A percentile compares a stretch with the other conserved stretches of the same genome.
phyloP scores from a whole-genome alignment of 495 filamentous ascomycete species.

The Xylaria nigripes region DNA sequence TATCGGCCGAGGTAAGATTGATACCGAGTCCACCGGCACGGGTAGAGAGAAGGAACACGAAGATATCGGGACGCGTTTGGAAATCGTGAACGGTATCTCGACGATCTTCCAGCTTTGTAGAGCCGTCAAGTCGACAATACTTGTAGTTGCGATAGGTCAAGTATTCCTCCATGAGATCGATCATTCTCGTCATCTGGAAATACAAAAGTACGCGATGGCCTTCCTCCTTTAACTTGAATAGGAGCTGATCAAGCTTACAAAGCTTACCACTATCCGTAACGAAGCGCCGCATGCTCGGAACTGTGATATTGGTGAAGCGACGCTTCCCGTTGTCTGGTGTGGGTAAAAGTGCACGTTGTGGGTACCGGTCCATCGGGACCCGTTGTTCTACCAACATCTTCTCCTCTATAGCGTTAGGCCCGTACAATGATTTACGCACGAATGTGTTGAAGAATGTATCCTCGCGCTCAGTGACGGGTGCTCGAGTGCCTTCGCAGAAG shows the following conservation, averaged over 20 bases:
- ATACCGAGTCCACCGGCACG: constrained; percentile 97
- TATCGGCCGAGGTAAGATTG: constrained; percentile 85
- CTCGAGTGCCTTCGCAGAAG: constrained; percentile 57
- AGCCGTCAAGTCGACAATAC: constrained; percentile 92
- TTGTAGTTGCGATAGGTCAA: constrained; percentile 98
- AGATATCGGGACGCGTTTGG: constrained; percentile 85
- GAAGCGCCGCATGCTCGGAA: constrained; percentile 97
- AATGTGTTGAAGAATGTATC: constrained; percentile 68
- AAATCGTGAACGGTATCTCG: constrained; percentile 96
- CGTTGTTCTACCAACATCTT: constrained; percentile 62
- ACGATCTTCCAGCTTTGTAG: constrained; percentile 95
- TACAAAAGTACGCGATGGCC: constrained; percentile 96
- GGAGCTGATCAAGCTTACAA: constrained; percentile 78
- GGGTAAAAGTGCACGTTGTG: constrained; percentile 59
- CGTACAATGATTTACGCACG: constrained; percentile 67
- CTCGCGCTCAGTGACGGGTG: constrained; percentile 57
- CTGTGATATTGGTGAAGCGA: constrained; percentile 80
- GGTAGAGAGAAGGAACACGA: constrained; percentile 92
- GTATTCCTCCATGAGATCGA: constrained; percentile 98
- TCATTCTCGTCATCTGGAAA: constrained; percentile 99
- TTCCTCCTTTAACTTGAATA: constrained; percentile 80
- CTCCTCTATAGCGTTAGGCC: constrained; percentile 58
- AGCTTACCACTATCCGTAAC: constrained; percentile 97
- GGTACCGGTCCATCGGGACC: constrained; percentile 55
- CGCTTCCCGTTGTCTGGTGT: constrained; percentile 67